Evolutionary conservation across 108 stramenopile genomes (phyloP), one percentile per base, ranked within the genome.

Genomic region (Cylindrotheca fusiformis): DNA sequence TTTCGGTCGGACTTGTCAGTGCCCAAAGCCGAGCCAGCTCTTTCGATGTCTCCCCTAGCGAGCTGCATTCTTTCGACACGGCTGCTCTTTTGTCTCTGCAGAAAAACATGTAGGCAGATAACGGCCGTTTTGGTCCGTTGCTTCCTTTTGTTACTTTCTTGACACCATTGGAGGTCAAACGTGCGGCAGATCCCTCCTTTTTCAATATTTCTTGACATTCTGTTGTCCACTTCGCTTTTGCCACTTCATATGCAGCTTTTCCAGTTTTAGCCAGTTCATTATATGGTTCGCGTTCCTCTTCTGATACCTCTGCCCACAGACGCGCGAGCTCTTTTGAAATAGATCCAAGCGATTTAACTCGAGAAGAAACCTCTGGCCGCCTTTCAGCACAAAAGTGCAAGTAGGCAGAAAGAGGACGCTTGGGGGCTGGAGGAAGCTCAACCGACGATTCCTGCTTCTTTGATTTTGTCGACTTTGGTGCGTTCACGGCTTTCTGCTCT

Each of bases 11-110:
- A 0, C 29, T 28, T 6, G 58, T 58, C 18, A 61, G 61, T 18
- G 66, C 51, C 83, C 83, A 84, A 48, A 69, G 55, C 4, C 79
- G 64, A 32, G 68, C 79, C 10, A 84, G 63, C 52, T 84, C 83
- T 69, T 84, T 84, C 0, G 77, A 69, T 20, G 80, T 48, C 0
- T 80, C 79, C 10, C 83, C 83, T 14, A 80, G 56, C 2, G 52
- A 30, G 10, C 32, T 60, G 23, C 67, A 65, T 23, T 54, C 52
- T 31, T 63, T 49, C 8, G 72, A 25, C n/a, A 78, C 79, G n/a
- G 80, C 70, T 22, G 74, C 69, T 31, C 83, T 65, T 32, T 78
- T 80, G 33, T 52, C 68, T 1, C 59, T 68, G 33, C 79, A 75
- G 49, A 84, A 84, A 32, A 63, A 53, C 0, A 84, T 31, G 58